These are phyloP conservation scores for Lycium ferocissimum DNA, from an alignment of 257 asterid species.

Conservation along the genomic window DNA sequence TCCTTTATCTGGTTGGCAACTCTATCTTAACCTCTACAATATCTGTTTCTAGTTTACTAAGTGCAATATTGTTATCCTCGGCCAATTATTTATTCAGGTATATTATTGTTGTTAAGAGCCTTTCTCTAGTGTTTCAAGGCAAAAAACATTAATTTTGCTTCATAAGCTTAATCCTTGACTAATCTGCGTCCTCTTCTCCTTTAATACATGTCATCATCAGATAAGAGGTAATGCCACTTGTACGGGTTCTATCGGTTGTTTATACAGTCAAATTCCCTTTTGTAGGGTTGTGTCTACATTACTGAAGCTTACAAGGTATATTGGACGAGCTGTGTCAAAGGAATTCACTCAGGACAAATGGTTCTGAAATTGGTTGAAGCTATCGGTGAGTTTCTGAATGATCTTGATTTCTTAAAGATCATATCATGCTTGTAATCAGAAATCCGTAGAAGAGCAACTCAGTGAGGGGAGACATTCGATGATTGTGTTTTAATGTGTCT, in stretches of 20 bases:
- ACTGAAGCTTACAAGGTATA: conserved; percentile 89
- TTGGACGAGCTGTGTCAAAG: conserved; percentile 85
- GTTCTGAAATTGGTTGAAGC: conserved; percentile 92
- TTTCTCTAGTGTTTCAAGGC: neutral
- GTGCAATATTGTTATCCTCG: neutral
- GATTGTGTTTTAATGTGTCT: neutral
- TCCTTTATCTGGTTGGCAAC: neutral
- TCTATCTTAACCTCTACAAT: neutral
- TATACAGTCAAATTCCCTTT: conserved; percentile 9
- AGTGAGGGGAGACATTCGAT: neutral
- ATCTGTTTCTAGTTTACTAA: neutral
- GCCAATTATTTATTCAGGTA: neutral
- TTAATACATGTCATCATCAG: neutral
- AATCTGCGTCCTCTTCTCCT: neutral
- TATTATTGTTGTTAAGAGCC: neutral
- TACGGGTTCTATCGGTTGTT: conserved; percentile 21
- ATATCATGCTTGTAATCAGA: conserved; percentile 9
- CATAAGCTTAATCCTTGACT: neutral
- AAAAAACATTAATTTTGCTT: neutral
- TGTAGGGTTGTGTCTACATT: conserved; percentile 89
- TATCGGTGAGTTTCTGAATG: conserved; percentile 65
- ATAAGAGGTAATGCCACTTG: neutral
- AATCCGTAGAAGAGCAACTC: neutral
- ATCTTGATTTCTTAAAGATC: conserved; percentile 23
- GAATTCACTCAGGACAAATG: conserved; percentile 88